Evolutionary conservation across 495 filamentous ascomycete genomes (phyloP).

Genomic region (Neurospora pannonica): DNA sequence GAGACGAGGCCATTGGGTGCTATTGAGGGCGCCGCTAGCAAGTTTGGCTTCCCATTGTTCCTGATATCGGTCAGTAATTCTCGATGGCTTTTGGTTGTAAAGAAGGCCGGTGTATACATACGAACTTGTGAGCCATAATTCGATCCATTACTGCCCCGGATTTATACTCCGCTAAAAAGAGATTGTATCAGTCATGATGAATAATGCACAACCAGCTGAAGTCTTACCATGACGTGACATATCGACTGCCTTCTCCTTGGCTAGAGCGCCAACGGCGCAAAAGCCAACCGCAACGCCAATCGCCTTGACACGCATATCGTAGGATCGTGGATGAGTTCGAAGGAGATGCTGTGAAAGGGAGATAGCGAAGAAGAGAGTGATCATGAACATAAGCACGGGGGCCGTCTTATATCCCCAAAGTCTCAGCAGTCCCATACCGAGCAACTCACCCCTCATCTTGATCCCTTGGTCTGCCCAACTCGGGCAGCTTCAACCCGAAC

Average conservation of each 20-base stretch:
- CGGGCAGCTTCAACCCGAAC: background rate
- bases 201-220: background rate
- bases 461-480: background rate
- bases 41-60: constrained; percentile 5
- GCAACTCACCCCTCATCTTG: background rate
- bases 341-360: background rate
- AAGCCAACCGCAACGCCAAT: background rate
- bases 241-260: background rate
- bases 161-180: background rate
- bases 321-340: background rate
- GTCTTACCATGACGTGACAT: background rate
- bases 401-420: background rate
- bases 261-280: background rate
- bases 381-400: background rate
- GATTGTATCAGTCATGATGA: background rate
- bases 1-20: background rate
- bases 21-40: background rate
- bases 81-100: background rate
- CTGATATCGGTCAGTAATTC: background rate
- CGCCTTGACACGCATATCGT: background rate
- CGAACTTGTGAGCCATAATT: constrained; percentile 5
- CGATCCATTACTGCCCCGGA: constrained; percentile 2
- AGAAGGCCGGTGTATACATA: background rate
- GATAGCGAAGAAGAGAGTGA: background rate
- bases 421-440: background rate